Conservation (phyloP, 1,139 yeast genomes). For the Kodamaea arcana region DNA sequence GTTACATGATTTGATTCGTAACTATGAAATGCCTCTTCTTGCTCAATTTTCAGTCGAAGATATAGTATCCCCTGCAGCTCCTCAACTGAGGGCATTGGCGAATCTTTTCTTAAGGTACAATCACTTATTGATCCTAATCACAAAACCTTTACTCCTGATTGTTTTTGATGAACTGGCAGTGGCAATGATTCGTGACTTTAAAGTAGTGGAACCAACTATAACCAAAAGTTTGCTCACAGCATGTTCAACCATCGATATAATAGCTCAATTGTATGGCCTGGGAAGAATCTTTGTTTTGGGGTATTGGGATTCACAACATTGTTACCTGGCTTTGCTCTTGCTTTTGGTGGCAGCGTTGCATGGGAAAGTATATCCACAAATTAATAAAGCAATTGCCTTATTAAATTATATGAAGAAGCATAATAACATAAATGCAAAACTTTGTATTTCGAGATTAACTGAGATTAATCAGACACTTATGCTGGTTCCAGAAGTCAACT, state of each 20-base stretch:
- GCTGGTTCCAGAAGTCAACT: conserved; percentile 5
- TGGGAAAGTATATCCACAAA: conserved; percentile 25
- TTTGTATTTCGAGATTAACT: conserved; percentile 6
- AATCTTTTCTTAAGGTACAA: conserved; percentile 44
- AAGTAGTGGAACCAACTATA: conserved; percentile 31
- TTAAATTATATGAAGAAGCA: conserved; percentile 36
- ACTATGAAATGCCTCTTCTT: conserved; percentile 32
- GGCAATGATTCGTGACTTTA: conserved; percentile 23
- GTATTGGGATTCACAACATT: conserved; percentile 51
- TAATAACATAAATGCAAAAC: conserved; percentile 41
- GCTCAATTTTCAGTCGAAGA: conserved; percentile 20
- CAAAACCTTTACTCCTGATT: conserved; percentile 43
- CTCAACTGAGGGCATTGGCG: conserved; percentile 29
- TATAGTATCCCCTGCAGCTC: conserved; percentile 13
- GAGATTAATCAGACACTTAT: conserved; percentile 8
- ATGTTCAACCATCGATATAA: conserved; percentile 35
- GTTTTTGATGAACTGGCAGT: conserved; percentile 32
- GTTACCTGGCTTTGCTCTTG: conserved; percentile 41
- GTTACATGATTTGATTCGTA: conserved; percentile 24
- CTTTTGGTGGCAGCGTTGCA: conserved; percentile 37
- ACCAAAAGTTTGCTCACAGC: conserved; percentile 40
- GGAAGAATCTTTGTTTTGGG: conserved; percentile 42
- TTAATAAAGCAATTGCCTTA: conserved; percentile 31
- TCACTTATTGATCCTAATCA: conserved; percentile 41
- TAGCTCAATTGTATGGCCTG: conserved; percentile 31